Conservation (phyloP, 2,329 filamentous ascomycete species). For the Coniochaeta ligniaria region DNA sequence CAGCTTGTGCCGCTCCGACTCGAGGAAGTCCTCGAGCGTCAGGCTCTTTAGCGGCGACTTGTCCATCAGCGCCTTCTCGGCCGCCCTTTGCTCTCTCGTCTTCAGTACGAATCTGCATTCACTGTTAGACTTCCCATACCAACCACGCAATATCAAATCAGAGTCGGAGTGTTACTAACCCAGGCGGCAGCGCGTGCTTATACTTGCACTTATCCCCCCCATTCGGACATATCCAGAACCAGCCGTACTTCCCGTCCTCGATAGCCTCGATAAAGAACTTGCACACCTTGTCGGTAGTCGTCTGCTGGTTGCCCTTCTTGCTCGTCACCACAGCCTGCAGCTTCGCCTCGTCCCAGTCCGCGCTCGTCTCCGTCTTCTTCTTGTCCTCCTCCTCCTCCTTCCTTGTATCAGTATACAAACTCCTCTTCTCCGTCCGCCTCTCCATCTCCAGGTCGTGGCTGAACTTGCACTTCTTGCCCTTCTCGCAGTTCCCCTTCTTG, state of each 20-base stretch:
- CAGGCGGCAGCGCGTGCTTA: constrained; percentile 87
- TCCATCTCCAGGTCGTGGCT: constrained; percentile 84
- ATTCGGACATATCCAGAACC: constrained; percentile 98
- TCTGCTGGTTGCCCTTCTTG: constrained; percentile 96
- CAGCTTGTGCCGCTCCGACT: constrained; percentile 92
- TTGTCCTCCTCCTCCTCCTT: constrained; percentile 55
- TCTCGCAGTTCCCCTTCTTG: constrained; percentile 96
- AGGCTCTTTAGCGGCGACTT: constrained; percentile 92
- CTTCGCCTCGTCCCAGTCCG: constrained; percentile 97
- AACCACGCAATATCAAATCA: not conserved
- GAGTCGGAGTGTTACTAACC: constrained; percentile 49
- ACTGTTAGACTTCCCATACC: not conserved
- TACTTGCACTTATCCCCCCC: constrained; percentile 98
- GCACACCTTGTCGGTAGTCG: constrained; percentile 97
- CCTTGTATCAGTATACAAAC: constrained; percentile 80
- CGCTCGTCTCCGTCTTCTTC: constrained; percentile 88
- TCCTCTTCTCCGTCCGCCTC: constrained; percentile 87
- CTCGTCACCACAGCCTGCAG: constrained; percentile 82
- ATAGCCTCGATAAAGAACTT: constrained; percentile 97
- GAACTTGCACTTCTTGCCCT: constrained; percentile 98
- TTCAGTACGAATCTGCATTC: constrained; percentile 80
- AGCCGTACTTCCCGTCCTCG: constrained; percentile 97
- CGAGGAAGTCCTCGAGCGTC: constrained; percentile 94
- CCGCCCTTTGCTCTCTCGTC: constrained; percentile 92
- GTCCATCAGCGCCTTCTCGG: constrained; percentile 92